Percentiles rank a stretch among this genome's conserved stretches.
phyloP scores from a whole-genome alignment of 352 stramenopile species.

The Pythium aquatile region DNA sequence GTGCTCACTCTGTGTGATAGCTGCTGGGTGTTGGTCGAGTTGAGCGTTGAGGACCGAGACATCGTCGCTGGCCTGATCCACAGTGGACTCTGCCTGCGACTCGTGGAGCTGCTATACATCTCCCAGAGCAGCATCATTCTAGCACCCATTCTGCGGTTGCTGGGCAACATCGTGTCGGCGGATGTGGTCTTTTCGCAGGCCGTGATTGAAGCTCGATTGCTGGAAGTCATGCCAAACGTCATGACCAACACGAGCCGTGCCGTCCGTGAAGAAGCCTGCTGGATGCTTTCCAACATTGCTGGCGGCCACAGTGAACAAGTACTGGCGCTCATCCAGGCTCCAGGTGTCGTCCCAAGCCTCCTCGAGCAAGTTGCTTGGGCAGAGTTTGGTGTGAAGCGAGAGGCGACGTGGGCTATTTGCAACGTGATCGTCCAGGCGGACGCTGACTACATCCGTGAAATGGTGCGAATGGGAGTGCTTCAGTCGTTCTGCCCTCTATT shows the following conservation, averaged over 20 bases:
- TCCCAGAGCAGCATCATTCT: conserved; percentile 84
- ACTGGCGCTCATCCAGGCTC: conserved; percentile 67
- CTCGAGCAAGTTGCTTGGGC: conserved; percentile 88
- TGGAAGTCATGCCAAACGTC: conserved; percentile 81
- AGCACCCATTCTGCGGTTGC: conserved; percentile 65
- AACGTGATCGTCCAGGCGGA: conserved; percentile 81
- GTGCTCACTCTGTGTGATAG: conserved; percentile 85
- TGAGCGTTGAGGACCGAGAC: conserved; percentile 71
- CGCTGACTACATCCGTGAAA: conserved; percentile 53
- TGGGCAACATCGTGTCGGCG: conserved; percentile 82
- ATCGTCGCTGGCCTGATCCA: conserved; percentile 61
- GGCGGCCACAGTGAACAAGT: conserved; percentile 74
- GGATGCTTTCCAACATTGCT: conserved; percentile 87
- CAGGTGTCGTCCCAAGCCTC: conserved; percentile 58
- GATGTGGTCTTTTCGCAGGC: conserved; percentile 75
- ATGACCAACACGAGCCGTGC: conserved; percentile 78
- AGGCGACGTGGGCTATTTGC: conserved; percentile 85
- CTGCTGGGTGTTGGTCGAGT: conserved; percentile 82
- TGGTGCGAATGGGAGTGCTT: conserved; percentile 74
- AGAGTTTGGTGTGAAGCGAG: conserved; percentile 81
- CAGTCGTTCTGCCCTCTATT: conserved; percentile 68
- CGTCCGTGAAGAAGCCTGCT: conserved; percentile 82
- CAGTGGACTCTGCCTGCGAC: conserved; percentile 58
- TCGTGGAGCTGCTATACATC: conserved; percentile 84
- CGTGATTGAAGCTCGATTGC: conserved; percentile 73